Evolutionary conservation across 345 rosid genomes (phyloP), one percentile per base, ranked within the genome.

Genomic region (Gossypium arboreum): DNA sequence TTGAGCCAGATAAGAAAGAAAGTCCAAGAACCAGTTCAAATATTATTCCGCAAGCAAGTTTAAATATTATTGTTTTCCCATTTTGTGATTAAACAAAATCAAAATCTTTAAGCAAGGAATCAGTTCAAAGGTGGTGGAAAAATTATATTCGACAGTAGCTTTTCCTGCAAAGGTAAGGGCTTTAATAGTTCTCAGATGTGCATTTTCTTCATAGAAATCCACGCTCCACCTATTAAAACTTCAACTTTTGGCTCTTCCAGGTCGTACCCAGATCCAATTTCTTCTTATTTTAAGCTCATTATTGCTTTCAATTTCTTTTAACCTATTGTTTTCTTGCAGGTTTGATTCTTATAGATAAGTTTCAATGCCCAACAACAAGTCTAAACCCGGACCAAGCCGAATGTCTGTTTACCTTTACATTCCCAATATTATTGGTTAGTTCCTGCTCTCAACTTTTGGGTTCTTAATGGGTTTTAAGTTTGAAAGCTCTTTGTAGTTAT

Each of bases 391-490:
- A 64, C 94, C 89, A 15, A 70, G 81, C 57, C 91, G 73, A 79
- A 68, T 91, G 27, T 79, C 91, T 3, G 97, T 92, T 12, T 92
- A 94, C 71, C 90, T 90, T 68, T 94, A 92, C 77, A 84, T 92
- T 77, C 98, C 98, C 24, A 92, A 92, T 81, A 82, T 92, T 57
- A 85, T 94, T 77, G 98, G 98, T 88, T 81, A 78, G 96, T 85
- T 65, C 76, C 29, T 66, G 60, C 34, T 65, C 48, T 20, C n/a
- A 65, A 20, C 15, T 13, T 75, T 51, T 68, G 17, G 13, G 44
- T 54, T 54, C 44, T 22, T 54, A 17, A 3, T 34, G 1, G 25
- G 48, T 61, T 45, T 11, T 51, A 41, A 34, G 71, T 74, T 61
- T 24, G 18, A 51, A 24, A 45, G 60, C n/a, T 51, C 34, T 10